Evolutionary conservation across 257 asterid species (phyloP).

Genomic region (Plantago elongata): DNA sequence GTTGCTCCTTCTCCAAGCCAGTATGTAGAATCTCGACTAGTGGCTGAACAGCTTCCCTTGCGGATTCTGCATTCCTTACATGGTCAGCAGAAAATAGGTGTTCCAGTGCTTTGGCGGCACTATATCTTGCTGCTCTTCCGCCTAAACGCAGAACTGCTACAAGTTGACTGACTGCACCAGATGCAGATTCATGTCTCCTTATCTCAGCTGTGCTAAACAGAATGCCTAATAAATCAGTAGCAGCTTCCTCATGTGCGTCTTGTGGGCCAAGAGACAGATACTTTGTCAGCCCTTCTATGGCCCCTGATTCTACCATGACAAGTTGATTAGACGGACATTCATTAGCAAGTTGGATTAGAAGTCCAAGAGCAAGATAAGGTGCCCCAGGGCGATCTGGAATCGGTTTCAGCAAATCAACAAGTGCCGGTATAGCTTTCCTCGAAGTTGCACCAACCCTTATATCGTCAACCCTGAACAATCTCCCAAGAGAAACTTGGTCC

Average conservation of each 20-base stretch:
- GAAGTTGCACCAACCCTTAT: constrained; percentile 96
- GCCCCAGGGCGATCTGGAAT: constrained; percentile 99
- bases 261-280: constrained; percentile 94
- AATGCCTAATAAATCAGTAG: constrained; percentile 92
- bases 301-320: constrained; percentile 96
- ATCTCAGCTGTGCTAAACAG: constrained; percentile 93
- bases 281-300: constrained; percentile 88
- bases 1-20: constrained; percentile 97
- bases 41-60: constrained; percentile 96
- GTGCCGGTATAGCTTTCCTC: constrained; percentile 95
- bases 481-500: constrained; percentile 90
- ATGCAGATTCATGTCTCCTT: constrained; percentile 92
- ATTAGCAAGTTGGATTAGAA: constrained; percentile 79
- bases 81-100: constrained; percentile 93
- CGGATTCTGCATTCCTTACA: constrained; percentile 88
- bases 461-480: constrained; percentile 95
- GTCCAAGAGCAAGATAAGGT: constrained; percentile 86
- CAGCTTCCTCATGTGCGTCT: constrained; percentile 97
- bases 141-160: constrained; percentile 96
- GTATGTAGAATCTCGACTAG: constrained; percentile 86
- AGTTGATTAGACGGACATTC: constrained; percentile 84
- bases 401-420: constrained; percentile 94
- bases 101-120: constrained; percentile 98
- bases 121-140: constrained; percentile 92
- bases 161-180: constrained; percentile 92